A percentile compares a stretch with the other conserved stretches of the same genome.
phyloP scores from a whole-genome alignment of 2,329 filamentous ascomycete species.

The Aspergillus caelatus region DNA sequence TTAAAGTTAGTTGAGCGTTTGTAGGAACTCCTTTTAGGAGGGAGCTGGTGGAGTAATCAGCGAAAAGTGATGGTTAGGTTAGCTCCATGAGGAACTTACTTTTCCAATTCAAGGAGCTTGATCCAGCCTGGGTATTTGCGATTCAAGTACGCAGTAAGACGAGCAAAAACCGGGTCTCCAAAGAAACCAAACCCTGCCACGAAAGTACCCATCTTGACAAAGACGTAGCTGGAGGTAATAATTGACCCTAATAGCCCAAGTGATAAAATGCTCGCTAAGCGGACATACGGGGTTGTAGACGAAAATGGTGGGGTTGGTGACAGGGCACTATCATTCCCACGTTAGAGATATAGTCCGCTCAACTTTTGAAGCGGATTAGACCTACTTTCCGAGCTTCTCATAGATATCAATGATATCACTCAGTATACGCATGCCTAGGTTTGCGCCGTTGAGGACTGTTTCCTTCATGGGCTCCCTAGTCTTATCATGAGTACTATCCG shows the following conservation, averaged over 20 bases:
- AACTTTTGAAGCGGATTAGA: neutral
- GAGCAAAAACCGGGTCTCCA: slow-evolving; percentile 71
- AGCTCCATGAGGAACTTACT: slow-evolving; percentile 43
- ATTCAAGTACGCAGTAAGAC: slow-evolving; percentile 55
- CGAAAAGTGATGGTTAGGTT: neutral
- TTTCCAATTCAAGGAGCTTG: slow-evolving; percentile 72
- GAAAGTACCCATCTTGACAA: slow-evolving; percentile 68
- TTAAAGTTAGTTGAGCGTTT: slow-evolving; percentile 81
- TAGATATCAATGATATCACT: slow-evolving; percentile 64
- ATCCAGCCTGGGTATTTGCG: slow-evolving; percentile 69
- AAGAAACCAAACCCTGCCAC: slow-evolving; percentile 75
- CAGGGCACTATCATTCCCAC: slow-evolving; percentile 49
- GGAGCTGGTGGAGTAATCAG: slow-evolving; percentile 48
- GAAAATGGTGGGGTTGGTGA: slow-evolving; percentile 67
- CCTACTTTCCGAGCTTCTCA: slow-evolving; percentile 64
- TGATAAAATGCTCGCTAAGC: slow-evolving; percentile 57
- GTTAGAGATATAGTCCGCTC: neutral
- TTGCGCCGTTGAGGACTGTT: slow-evolving; percentile 74
- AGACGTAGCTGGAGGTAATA: slow-evolving; percentile 61
- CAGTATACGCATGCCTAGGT: slow-evolving; percentile 70
- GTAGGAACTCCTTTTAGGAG: slow-evolving; percentile 80
- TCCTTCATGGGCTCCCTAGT: slow-evolving; percentile 79
- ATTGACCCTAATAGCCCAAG: slow-evolving; percentile 57
- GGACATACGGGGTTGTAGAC: slow-evolving; percentile 54
- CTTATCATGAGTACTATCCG: slow-evolving; percentile 58